phyloP scores from a whole-genome alignment of 768 basidiomycete species.

The Leccinum arenicola region DNA sequence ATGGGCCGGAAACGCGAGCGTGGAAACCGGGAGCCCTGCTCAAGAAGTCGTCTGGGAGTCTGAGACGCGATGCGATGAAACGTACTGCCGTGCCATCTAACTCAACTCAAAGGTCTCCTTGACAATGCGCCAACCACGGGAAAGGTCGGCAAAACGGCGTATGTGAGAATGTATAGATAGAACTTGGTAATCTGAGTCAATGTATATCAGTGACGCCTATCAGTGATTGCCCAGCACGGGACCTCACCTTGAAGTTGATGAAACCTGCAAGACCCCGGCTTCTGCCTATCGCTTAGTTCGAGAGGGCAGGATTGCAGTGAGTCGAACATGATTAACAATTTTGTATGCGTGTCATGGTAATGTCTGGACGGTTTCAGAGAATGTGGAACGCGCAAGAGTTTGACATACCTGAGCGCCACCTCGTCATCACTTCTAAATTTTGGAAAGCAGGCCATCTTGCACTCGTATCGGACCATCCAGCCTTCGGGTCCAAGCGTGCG shows the following conservation, averaged over 20 bases:
- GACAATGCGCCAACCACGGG: no score
- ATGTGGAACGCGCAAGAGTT: neutral
- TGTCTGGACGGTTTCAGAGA: conserved; percentile 52
- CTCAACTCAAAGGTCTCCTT: no score
- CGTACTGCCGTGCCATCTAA: no score
- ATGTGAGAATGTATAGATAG: no score
- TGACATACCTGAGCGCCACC: conserved; percentile 81
- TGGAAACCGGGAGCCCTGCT: no score
- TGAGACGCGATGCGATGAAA: no score
- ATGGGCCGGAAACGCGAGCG: no score
- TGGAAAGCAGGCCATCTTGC: conserved; percentile 95
- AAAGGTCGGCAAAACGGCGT: no score
- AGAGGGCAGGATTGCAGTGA: conserved; percentile 85
- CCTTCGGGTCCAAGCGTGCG: conserved; percentile 79
- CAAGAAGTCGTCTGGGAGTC: no score
- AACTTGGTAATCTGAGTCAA: conserved; percentile 74
- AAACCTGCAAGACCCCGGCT: conserved; percentile 90
- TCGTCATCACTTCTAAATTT: conserved; percentile 94
- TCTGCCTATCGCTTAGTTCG: conserved; percentile 99
- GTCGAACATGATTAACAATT: conserved; percentile 78
- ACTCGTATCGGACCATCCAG: conserved; percentile 96
- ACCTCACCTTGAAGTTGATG: conserved; percentile 82
- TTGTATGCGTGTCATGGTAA: conserved; percentile 90
- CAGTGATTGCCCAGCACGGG: neutral
- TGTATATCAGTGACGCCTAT: neutral